Evolutionary conservation across 352 stramenopile species (phyloP).

Genomic region (Pythium phragmitis): DNA sequence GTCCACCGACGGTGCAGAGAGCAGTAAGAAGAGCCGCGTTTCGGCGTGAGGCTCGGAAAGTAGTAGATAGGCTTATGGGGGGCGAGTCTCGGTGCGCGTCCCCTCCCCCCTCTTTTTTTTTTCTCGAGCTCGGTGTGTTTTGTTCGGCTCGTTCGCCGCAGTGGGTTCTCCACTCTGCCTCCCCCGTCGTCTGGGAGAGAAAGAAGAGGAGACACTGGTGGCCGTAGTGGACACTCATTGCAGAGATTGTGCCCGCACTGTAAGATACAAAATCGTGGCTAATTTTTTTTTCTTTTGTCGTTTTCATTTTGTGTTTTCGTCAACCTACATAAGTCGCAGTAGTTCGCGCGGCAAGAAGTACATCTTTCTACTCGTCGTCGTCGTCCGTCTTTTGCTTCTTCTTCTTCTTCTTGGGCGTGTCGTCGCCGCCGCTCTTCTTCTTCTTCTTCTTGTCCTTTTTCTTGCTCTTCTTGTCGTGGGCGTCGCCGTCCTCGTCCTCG

Average conservation of each 20-base stretch:
- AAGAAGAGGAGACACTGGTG: not conserved
- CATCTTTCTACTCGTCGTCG: constrained; percentile 7
- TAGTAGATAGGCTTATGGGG: constrained; percentile 14
- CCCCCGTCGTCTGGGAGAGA: not conserved
- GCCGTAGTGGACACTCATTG: no score
- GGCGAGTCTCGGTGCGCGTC: not conserved
- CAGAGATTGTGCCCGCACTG: no score
- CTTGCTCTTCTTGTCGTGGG: constrained; percentile 65
- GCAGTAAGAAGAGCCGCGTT: constrained; percentile 27
- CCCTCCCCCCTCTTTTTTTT: not conserved
- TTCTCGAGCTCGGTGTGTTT: constrained; percentile 20
- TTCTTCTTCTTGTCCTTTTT: constrained; percentile 35
- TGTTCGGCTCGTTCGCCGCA: not conserved
- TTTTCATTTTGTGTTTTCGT: not conserved
- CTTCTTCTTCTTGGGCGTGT: constrained; percentile 32
- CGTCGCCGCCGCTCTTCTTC: constrained; percentile 71
- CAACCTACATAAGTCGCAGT: not conserved
- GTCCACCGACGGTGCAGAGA: not conserved
- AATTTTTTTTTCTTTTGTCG: not conserved
- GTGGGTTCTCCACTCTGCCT: not conserved
- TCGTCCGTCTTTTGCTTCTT: constrained; percentile 26
- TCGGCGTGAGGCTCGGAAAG: constrained; percentile 9
- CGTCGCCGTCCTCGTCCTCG: constrained; percentile 65
- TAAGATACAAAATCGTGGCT: no score
- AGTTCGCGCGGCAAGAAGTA: not conserved